phyloP scores from a whole-genome alignment of 2,329 filamentous ascomycete species.

The Domatiomyces globalis region DNA sequence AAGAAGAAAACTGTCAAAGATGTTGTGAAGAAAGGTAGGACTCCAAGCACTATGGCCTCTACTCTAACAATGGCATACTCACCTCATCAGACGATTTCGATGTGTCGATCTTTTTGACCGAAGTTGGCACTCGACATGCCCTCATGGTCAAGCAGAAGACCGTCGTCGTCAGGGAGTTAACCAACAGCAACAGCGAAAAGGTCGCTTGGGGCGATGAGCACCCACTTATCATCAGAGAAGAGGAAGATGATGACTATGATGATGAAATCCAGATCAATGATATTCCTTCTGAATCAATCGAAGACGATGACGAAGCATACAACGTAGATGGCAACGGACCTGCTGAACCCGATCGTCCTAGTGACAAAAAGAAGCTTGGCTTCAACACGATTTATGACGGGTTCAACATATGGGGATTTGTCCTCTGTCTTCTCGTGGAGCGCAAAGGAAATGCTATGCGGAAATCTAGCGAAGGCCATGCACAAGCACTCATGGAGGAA shows the following conservation, averaged over 20 bases:
- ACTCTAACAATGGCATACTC: conserved; percentile 1
- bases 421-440: conserved; percentile 79
- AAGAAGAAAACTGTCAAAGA: conserved; percentile 78
- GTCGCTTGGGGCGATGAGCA: conserved; percentile 39
- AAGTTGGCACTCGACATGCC: conserved; percentile 71
- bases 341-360: neutral
- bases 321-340: neutral
- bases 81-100: conserved; percentile 68
- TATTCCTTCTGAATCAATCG: conserved; percentile 10
- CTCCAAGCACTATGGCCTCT: conserved; percentile 1
- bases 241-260: conserved; percentile 46
- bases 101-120: conserved; percentile 83
- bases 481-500: conserved; percentile 65
- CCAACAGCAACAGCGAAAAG: conserved; percentile 43
- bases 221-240: conserved; percentile 38
- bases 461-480: conserved; percentile 28
- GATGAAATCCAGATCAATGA: conserved; percentile 26
- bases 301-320: conserved; percentile 12
- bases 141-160: conserved; percentile 74
- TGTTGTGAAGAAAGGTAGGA: conserved; percentile 61
- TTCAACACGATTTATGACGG: conserved; percentile 85
- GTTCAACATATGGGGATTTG: conserved; percentile 87
- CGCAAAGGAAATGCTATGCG: conserved; percentile 43
- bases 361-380: conserved; percentile 77
- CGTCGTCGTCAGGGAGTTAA: conserved; percentile 43